Evolutionary conservation across 192 early-diverging fungal species (phyloP), one percentile per base, ranked within the genome.

Genomic region (Podila minutissima): DNA sequence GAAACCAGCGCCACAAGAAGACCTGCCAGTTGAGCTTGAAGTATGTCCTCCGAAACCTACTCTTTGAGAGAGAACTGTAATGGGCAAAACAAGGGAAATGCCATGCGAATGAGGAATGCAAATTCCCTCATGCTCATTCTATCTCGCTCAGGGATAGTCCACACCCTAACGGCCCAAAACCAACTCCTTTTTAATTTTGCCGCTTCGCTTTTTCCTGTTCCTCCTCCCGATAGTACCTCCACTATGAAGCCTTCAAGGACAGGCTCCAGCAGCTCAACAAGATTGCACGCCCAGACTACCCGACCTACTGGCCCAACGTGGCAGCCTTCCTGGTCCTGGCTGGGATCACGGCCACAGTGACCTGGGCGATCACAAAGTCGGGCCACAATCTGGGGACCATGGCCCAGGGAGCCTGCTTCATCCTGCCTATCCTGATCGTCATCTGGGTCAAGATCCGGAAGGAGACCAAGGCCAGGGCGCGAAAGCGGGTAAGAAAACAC

Each of bases 271-370:
- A 60, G 38, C 71, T 81, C 4, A 69, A 81, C 32, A 31, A 48
- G 38, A 66, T 81, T 57, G 77, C 62, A 19, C 60, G 24, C 3
- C 24, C 53, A 13, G 50, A 50, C 0, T 81, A 73, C 32, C 77
- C 77, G 0, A 72, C 77, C 5, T 17, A n/a, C 4, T 73, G 77
- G 77, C 77, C 77, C 12, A 81, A 57, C 24, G 8, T 81, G 26
- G 57, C 17, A 4, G 20, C 59, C 6, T 3, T 37, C 2, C 11
- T 72, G 15, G 7, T 73, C 5, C 20, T 81, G 15, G 7, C 35
- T 13, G 63, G 51, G 3, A 19, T 65, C 19, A 51, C 49, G 0
- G 48, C 57, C 1, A 63, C 46, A 20, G 41, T 62, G 0, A 28
- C 49, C 10, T 32, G 57, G 1, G 71, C 67, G 10, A 69, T 73